Evolutionary conservation across 768 basidiomycete species (phyloP).

Genomic region (Neoboletus subvelutipes): DNA sequence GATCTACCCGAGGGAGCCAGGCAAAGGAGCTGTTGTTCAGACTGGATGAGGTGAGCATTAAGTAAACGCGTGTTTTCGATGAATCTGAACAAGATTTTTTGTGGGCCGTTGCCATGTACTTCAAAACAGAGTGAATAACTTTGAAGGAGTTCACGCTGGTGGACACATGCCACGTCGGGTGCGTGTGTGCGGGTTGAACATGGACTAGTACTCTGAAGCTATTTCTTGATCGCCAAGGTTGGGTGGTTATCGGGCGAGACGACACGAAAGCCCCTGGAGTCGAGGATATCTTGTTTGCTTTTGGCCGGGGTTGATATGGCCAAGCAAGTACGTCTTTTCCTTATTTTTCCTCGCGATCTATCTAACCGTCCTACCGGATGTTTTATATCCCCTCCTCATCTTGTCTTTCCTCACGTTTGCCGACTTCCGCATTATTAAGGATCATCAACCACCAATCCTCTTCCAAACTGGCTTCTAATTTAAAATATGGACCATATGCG

Average conservation of each 20-base stretch:
- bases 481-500: too few species aligned
- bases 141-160: conserved; percentile 48
- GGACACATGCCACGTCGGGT: conserved; percentile 75
- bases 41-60: conserved; percentile 31
- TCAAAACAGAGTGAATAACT: conserved; percentile 80
- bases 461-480: too few species aligned
- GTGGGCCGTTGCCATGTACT: conserved; percentile 64
- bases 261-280: too few species aligned
- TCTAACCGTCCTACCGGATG: too few species aligned
- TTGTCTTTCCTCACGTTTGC: neutral
- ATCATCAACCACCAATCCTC: neutral
- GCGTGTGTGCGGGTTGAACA: conserved; percentile 46
- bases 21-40: conserved; percentile 62
- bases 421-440: conserved; percentile 9
- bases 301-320: too few species aligned
- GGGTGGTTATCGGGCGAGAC: neutral
- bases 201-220: conserved; percentile 35
- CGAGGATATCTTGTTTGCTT: too few species aligned
- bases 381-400: too few species aligned
- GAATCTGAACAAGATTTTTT: conserved; percentile 59
- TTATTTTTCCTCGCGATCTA: too few species aligned
- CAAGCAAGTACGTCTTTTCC: neutral
- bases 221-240: neutral
- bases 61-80: neutral
- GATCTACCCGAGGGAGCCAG: conserved; percentile 63